phyloP scores from a whole-genome alignment of 169 alveolate genomes.

The Plasmodium blacklocki region DNA sequence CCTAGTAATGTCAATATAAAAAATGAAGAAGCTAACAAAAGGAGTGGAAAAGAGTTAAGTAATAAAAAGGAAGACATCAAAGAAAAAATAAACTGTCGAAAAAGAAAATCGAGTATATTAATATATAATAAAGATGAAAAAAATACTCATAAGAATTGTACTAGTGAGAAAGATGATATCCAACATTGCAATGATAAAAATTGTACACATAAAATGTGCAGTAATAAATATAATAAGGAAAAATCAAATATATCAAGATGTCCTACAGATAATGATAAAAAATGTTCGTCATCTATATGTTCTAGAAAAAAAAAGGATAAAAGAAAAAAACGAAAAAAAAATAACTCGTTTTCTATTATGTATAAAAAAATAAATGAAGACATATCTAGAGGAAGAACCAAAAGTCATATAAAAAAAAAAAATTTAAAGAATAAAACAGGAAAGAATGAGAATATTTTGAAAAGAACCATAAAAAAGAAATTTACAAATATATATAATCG shows the following conservation, averaged over 20 bases:
- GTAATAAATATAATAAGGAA: background rate
- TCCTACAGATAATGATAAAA: background rate
- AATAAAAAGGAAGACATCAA: background rate
- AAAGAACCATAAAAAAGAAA: conserved; percentile 11
- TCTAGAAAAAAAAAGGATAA: background rate
- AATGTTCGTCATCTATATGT: background rate
- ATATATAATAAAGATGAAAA: background rate
- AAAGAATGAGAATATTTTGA: conserved; percentile 16
- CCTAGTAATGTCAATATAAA: background rate
- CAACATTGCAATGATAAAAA: background rate
- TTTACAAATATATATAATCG: conserved; percentile 7
- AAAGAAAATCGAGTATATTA: too few species aligned
- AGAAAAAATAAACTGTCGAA: background rate
- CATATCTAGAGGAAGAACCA: background rate
- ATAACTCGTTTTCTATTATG: background rate
- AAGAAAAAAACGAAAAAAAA: background rate
- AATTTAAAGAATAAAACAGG: conserved; percentile 18
- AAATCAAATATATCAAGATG: background rate
- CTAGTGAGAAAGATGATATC: too few species aligned
- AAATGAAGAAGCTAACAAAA: background rate
- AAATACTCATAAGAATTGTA: background rate
- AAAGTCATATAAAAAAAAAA: conserved; percentile 7
- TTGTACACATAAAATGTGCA: background rate
- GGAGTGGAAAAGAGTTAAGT: background rate
- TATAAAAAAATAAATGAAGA: background rate